Conservation (phyloP, 441 rosid genomes). For the Hura crepitans region DNA sequence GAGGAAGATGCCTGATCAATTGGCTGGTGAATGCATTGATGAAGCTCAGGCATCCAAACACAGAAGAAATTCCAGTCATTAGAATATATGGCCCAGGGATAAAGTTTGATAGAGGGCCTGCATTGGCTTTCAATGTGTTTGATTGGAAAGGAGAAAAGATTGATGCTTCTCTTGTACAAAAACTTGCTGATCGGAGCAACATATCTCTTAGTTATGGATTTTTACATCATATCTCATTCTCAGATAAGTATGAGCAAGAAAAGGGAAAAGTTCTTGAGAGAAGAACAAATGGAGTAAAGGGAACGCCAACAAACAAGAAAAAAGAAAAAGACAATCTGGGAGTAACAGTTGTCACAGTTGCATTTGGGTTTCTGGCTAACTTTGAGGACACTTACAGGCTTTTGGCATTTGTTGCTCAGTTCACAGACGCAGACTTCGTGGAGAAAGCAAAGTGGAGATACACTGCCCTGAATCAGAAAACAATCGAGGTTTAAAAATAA, state of each 20-base stretch:
- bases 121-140: conserved; percentile 75
- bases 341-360: conserved; percentile 63
- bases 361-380: conserved; percentile 73
- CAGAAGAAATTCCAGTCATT: conserved; percentile 42
- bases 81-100: conserved; percentile 81
- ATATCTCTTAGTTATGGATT: conserved; percentile 67
- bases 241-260: conserved; percentile 51
- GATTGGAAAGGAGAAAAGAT: conserved; percentile 81
- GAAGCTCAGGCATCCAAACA: conserved; percentile 73
- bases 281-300: conserved; percentile 31
- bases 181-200: conserved; percentile 74
- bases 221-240: conserved; percentile 60
- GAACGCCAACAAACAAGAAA: conserved; percentile 22
- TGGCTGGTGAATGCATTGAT: conserved; percentile 76
- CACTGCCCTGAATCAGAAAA: conserved; percentile 59
- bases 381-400: conserved; percentile 76
- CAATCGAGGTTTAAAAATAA: conserved; percentile 44
- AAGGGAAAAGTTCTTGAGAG: conserved; percentile 53
- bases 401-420: conserved; percentile 76
- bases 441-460: conserved; percentile 80
- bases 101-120: conserved; percentile 79
- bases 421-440: conserved; percentile 84
- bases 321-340: conserved; percentile 40
- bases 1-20: conserved; percentile 77
- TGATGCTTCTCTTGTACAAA: conserved; percentile 74